Evolutionary conservation across 768 basidiomycete species (phyloP).

Genomic region (Trichaptum fuscoviolaceum): DNA sequence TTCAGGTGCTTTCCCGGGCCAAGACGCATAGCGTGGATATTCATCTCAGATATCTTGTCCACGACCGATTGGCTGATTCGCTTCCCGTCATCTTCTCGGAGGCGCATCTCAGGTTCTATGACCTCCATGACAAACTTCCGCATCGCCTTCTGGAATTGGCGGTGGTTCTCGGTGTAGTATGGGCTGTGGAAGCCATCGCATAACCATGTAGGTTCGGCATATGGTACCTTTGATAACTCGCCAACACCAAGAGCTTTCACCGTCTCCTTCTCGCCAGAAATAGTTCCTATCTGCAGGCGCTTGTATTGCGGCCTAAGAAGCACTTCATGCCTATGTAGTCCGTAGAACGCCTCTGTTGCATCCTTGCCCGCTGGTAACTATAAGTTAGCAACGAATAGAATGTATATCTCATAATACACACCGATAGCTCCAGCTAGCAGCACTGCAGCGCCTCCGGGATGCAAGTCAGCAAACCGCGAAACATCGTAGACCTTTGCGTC

Average conservation of each 20-base stretch:
- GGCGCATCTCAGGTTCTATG: constrained; percentile 66
- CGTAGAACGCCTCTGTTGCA: constrained; percentile 78
- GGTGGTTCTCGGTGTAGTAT: constrained; percentile 73
- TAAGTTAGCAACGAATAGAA: not conserved
- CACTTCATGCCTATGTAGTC: constrained; percentile 79
- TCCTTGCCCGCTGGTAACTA: constrained; percentile 54
- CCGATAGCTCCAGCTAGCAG: constrained; percentile 62
- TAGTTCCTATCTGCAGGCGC: constrained; percentile 61
- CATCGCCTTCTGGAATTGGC: constrained; percentile 68
- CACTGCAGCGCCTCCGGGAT: constrained; percentile 80
- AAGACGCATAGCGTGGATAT: constrained; percentile 84
- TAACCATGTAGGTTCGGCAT: constrained; percentile 85
- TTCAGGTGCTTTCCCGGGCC: constrained; percentile 87
- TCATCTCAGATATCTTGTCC: constrained; percentile 71
- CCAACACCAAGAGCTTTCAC: constrained; percentile 54
- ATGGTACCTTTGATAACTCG: constrained; percentile 71
- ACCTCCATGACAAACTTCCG: constrained; percentile 75
- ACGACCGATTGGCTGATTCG: constrained; percentile 79
- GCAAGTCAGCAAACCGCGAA: constrained; percentile 73
- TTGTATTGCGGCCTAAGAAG: constrained; percentile 68
- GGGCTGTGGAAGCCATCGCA: constrained; percentile 60
- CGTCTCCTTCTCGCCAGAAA: constrained; percentile 50
- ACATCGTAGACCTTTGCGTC: constrained; percentile 82
- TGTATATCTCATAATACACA: constrained; percentile 24
- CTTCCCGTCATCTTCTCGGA: constrained; percentile 85